phyloP scores from a whole-genome alignment of 2,329 filamentous ascomycete species.

The Rhytidhysteron rufulum region DNA sequence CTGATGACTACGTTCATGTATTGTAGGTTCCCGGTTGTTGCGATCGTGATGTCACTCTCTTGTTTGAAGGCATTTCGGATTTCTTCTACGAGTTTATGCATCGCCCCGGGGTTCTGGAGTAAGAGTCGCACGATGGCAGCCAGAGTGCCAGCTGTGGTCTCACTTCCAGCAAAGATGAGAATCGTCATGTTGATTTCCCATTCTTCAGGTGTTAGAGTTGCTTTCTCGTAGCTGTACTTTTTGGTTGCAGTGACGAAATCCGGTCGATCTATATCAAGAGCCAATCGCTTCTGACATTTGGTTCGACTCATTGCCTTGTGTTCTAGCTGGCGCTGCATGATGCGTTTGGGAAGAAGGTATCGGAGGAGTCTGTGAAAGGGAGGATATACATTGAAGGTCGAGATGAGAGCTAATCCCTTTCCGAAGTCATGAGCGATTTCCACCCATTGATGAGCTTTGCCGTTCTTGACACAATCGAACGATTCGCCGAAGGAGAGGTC shows the following conservation, averaged over 20 bases:
- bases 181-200: background rate
- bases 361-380: background rate
- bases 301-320: background rate
- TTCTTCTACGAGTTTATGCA: background rate
- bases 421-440: constrained; percentile 11
- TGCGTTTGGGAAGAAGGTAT: background rate
- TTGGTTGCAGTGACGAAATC: background rate
- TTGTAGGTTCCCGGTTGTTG: background rate
- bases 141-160: background rate
- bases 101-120: background rate
- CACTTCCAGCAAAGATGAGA: background rate
- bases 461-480: constrained; percentile 29
- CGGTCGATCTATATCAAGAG: background rate
- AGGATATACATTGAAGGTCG: background rate
- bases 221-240: background rate
- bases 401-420: background rate
- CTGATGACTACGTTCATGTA: background rate
- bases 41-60: background rate
- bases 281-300: background rate
- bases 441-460: constrained; percentile 29
- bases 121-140: background rate
- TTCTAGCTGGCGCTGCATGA: background rate
- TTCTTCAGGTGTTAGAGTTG: background rate
- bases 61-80: background rate
- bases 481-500: constrained; percentile 37